Evolutionary conservation across 2,329 filamentous ascomycete genomes (phyloP).

Genomic region (Madurella fahalii): DNA sequence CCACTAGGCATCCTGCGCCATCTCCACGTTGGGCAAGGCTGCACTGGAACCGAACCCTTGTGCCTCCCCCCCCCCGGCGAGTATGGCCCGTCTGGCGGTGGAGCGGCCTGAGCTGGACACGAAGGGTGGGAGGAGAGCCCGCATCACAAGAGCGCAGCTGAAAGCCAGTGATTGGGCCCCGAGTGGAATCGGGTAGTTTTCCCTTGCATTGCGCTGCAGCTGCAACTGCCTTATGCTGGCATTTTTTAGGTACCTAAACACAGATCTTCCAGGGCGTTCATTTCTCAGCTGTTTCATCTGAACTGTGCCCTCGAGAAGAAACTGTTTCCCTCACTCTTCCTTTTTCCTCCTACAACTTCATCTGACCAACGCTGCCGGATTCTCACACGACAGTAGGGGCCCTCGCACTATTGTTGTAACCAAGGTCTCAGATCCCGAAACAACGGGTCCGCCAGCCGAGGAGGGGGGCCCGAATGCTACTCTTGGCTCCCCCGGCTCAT

Average conservation of each 20-base stretch:
- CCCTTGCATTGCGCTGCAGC: background rate
- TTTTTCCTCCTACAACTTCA: background rate
- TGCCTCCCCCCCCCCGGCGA: no score
- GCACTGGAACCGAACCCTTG: background rate
- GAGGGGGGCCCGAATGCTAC: background rate
- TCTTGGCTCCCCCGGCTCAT: slow-evolving; percentile 4
- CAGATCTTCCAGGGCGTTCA: background rate
- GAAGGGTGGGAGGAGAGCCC: slow-evolving; percentile 1
- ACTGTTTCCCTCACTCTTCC: background rate
- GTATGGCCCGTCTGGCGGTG: background rate
- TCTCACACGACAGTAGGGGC: background rate
- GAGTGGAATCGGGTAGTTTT: background rate
- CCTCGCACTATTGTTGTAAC: background rate
- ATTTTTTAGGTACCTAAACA: background rate
- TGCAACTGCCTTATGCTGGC: no score
- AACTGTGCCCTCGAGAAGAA: background rate
- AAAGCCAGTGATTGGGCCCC: slow-evolving; percentile 12
- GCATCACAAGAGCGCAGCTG: slow-evolving; percentile 3
- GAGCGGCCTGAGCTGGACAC: slow-evolving; percentile 7
- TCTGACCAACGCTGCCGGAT: background rate
- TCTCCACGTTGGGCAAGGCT: slow-evolving; percentile 11
- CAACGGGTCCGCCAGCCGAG: background rate
- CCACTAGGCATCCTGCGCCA: background rate
- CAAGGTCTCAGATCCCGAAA: background rate
- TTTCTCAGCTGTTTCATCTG: slow-evolving; percentile 6